Evolutionary conservation across 2,329 filamentous ascomycete species (phyloP).

Genomic region (Monilinia polystroma): DNA sequence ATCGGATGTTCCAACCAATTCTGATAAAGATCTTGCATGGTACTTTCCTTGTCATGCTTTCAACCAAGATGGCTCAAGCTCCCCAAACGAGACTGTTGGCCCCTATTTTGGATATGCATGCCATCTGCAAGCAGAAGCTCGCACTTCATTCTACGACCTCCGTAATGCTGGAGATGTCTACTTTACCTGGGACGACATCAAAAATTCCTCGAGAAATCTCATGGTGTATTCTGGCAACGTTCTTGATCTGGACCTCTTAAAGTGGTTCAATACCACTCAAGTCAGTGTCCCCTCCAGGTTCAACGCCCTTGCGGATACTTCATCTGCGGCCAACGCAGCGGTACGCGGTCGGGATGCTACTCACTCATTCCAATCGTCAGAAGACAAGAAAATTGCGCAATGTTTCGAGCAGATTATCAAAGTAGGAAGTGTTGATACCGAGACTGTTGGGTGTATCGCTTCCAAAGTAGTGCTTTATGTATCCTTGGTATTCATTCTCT

Average conservation of each 20-base stretch:
- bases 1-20: constrained; percentile 79
- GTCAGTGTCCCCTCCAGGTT: constrained; percentile 76
- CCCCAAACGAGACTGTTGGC: constrained; percentile 69
- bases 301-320: constrained; percentile 71
- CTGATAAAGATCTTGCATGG: constrained; percentile 77
- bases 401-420: constrained; percentile 94
- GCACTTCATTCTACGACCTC: constrained; percentile 75
- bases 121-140: constrained; percentile 70
- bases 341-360: constrained; percentile 87
- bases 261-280: constrained; percentile 84
- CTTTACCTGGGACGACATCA: constrained; percentile 93
- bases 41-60: constrained; percentile 93
- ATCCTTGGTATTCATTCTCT: constrained; percentile 85
- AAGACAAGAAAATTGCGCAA: constrained; percentile 78
- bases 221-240: constrained; percentile 94
- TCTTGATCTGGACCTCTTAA: constrained; percentile 80
- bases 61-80: constrained; percentile 86
- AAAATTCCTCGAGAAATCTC: constrained; percentile 83
- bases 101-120: constrained; percentile 86
- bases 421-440: constrained; percentile 92
- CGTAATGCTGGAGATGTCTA: constrained; percentile 79
- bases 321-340: constrained; percentile 55
- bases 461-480: constrained; percentile 96
- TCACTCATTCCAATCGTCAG: constrained; percentile 74
- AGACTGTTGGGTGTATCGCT: constrained; percentile 94